These are phyloP conservation scores for Ceratobasidium sp. DNA, from an alignment of 1,284 basidiomycete genomes.

Conservation along the genomic window DNA sequence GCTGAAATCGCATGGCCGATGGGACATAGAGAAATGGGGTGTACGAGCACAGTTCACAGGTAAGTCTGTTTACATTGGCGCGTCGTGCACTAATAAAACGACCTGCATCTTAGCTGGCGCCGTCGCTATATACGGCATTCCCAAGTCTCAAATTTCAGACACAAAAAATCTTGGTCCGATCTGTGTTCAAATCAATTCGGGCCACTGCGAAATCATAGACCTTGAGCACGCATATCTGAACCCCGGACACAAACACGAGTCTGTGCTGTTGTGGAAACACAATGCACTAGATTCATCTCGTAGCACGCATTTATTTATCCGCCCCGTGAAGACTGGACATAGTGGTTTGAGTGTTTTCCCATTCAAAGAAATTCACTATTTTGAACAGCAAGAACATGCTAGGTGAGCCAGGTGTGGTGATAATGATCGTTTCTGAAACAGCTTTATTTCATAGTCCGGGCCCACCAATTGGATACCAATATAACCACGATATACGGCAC, in stretches of 20 bases:
- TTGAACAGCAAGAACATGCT: constrained; percentile 1
- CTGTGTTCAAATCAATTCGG: constrained; percentile 14
- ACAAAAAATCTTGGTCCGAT: neutral
- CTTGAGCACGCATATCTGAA: constrained; percentile 6
- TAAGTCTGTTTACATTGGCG: neutral
- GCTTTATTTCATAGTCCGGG: neutral
- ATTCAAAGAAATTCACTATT: constrained; percentile 13
- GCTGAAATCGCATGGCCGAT: neutral
- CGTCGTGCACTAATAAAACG: neutral
- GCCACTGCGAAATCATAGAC: constrained; percentile 12
- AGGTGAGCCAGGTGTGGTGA: neutral
- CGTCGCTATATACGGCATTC: constrained; percentile 6
- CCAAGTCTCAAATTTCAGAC: neutral
- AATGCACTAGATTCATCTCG: constrained; percentile 3
- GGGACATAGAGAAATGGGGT: neutral
- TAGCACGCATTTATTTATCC: neutral
- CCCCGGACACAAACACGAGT: constrained; percentile 5
- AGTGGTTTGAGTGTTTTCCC: neutral
- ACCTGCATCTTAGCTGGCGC: neutral
- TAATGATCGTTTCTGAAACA: neutral
- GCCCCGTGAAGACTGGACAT: neutral
- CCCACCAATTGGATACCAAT: neutral
- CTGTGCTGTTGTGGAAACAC: constrained; percentile 4
- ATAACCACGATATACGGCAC: neutral
- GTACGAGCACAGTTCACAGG: constrained; percentile 8